Evolutionary conservation across 805 yeast species (phyloP), one percentile per base, ranked within the genome.

Genomic region (Vanderwaltozyma yarrowii): DNA sequence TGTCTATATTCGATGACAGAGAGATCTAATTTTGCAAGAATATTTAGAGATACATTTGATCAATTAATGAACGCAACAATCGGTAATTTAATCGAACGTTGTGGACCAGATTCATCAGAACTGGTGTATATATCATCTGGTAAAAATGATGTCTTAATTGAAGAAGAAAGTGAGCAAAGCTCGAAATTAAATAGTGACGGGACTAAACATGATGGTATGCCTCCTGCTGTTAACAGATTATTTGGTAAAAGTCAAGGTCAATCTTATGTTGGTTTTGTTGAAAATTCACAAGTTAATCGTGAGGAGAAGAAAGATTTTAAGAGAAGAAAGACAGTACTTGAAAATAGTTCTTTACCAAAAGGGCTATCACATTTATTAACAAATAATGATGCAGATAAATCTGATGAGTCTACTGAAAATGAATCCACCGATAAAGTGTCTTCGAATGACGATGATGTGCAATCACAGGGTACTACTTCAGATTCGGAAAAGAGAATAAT

Each of bases 1-100:
- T 73, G 79, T 43, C 56, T 78, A n/a, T 77, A 74, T 49, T 80
- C 76, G 4, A 74, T 78, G 79, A 69, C 79, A 14, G 83, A 77
- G 48, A 64, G 83, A 45, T 73, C 82, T 1, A 69, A 70, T 43
- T 73, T 76, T 56, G 82, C 80, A 1, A 52, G 74, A 14, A 69
- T 70, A 27, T 78, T 76, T 47, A 64, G 84, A 50, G 82, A 78
- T 45, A 75, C 80, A 2, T 78, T 78, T 59, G 85, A 78, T 50
- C 78, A 75, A 47, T 56, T 77, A 42, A 72, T 76, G 75, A 64
- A 67, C 45, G 80, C 81, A 3, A 77, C 84, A 0, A 66, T 76
- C 23, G 78, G 76, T 29, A 76, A 78, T 45, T 58, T 77, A 47
- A 71, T 74, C 33, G 73, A 76, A 38, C 63, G 79, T 49, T 74